Conservation (phyloP, 2,329 filamentous ascomycete genomes). For the Ophiocordyceps robertsii region DNA sequence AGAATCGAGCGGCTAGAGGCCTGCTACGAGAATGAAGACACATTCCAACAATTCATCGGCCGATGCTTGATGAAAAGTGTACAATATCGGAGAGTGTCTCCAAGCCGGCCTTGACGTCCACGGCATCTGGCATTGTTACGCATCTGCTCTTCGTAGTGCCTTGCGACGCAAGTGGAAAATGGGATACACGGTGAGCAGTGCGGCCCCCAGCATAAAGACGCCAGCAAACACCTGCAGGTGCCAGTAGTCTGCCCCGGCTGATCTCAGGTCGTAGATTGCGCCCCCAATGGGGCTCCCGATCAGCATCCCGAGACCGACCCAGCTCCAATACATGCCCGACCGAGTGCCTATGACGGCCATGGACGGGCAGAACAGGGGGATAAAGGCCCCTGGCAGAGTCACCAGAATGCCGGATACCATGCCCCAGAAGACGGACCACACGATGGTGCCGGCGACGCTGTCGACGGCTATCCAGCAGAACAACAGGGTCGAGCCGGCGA, state of each 20-base stretch:
- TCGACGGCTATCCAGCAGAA: background rate
- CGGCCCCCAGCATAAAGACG: background rate
- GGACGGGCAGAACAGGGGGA: background rate
- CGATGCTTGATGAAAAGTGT: too few relatives aligned
- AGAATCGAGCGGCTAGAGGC: too few relatives aligned
- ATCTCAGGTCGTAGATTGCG: background rate
- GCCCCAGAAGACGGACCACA: slow-evolving; percentile 1
- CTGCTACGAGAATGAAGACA: too few relatives aligned
- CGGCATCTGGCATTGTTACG: too few relatives aligned
- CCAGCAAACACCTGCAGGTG: background rate
- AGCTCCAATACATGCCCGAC: background rate
- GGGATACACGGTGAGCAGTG: background rate
- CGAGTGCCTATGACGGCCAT: background rate
- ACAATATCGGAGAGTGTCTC: too few relatives aligned
- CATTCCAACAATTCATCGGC: too few relatives aligned
- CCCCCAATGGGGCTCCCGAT: background rate
- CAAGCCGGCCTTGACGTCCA: too few relatives aligned
- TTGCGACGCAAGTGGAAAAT: background rate
- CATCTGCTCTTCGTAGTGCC: background rate
- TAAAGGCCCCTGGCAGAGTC: background rate
- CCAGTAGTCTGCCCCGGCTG: background rate
- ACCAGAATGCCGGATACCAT: background rate
- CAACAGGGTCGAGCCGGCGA: background rate
- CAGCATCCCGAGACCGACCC: background rate
- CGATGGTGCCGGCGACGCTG: background rate